A percentile compares a stretch with the other conserved stretches of the same genome.
Evolutionary conservation across 2,329 filamentous ascomycete species (phyloP).

Genomic region (Tolypocladium capitatum): DNA sequence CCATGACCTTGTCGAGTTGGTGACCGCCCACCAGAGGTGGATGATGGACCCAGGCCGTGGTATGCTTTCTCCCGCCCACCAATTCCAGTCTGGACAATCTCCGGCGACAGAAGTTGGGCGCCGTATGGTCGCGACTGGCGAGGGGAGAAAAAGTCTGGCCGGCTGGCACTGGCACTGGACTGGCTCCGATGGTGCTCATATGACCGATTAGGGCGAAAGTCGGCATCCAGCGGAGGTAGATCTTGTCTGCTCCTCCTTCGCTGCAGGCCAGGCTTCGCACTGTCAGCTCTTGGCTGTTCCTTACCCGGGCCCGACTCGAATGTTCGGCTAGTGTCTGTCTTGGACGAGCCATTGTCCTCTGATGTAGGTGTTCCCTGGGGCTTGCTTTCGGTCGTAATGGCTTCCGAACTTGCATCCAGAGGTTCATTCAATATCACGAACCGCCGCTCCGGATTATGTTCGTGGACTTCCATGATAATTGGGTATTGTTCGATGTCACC

Average conservation of each 20-base stretch:
- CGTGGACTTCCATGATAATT: constrained; percentile 49
- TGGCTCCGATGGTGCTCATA: constrained; percentile 21
- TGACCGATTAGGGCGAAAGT: constrained; percentile 14
- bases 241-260: constrained; percentile 23
- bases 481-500: constrained; percentile 57
- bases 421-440: constrained; percentile 44
- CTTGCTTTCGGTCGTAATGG: not conserved
- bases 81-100: constrained; percentile 26
- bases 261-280: constrained; percentile 9
- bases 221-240: constrained; percentile 32
- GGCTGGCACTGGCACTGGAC: constrained; percentile 19
- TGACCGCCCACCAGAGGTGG: constrained; percentile 21
- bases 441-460: constrained; percentile 48
- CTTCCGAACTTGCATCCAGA: constrained; percentile 2
- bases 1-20: constrained; percentile 17
- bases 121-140: constrained; percentile 14
- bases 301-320: not conserved
- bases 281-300: not conserved
- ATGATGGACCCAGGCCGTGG: constrained; percentile 10
- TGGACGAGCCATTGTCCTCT: not conserved
- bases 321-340: not conserved
- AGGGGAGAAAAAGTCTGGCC: constrained; percentile 19
- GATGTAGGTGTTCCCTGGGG: not conserved
- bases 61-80: constrained; percentile 30
- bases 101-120: constrained; percentile 26